These are phyloP conservation scores for Zygotorulaspora danielsina DNA, from an alignment of 805 yeast species.

Conservation along the genomic window DNA sequence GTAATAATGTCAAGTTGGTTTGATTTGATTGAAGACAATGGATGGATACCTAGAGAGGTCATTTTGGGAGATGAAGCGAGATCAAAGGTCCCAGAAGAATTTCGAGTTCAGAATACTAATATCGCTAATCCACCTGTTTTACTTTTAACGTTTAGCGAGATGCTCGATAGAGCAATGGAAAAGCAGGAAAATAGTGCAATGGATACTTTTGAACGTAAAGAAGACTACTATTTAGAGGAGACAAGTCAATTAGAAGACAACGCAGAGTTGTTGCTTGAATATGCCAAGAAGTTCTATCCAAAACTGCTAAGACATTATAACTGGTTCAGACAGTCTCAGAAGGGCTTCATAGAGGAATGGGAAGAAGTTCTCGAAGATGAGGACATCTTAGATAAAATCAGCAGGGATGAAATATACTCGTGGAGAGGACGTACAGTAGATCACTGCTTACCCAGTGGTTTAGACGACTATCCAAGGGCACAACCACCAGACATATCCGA, in stretches of 20 bases:
- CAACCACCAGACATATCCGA: conserved; percentile 80
- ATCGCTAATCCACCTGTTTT: conserved; percentile 96
- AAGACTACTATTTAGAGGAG: conserved; percentile 28
- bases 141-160: conserved; percentile 63
- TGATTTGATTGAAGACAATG: conserved; percentile 74
- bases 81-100: conserved; percentile 77
- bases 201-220: conserved; percentile 23
- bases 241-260: conserved; percentile 52
- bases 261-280: conserved; percentile 55
- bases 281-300: conserved; percentile 69
- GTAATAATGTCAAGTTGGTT: conserved; percentile 89
- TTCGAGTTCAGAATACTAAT: conserved; percentile 79
- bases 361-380: conserved; percentile 38
- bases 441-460: conserved; percentile 87
- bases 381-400: conserved; percentile 36
- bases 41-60: conserved; percentile 97
- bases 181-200: conserved; percentile 11
- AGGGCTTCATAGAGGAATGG: conserved; percentile 68
- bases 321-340: conserved; percentile 80
- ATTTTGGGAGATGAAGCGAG: conserved; percentile 90
- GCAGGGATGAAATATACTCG: conserved; percentile 64
- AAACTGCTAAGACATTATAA: conserved; percentile 70
- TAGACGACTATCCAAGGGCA: conserved; percentile 93
- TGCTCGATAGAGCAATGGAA: conserved; percentile 45
- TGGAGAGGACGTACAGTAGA: conserved; percentile 90